phyloP scores from a whole-genome alignment of 192 early-diverging fungal species.

The Physocladia obscura region DNA sequence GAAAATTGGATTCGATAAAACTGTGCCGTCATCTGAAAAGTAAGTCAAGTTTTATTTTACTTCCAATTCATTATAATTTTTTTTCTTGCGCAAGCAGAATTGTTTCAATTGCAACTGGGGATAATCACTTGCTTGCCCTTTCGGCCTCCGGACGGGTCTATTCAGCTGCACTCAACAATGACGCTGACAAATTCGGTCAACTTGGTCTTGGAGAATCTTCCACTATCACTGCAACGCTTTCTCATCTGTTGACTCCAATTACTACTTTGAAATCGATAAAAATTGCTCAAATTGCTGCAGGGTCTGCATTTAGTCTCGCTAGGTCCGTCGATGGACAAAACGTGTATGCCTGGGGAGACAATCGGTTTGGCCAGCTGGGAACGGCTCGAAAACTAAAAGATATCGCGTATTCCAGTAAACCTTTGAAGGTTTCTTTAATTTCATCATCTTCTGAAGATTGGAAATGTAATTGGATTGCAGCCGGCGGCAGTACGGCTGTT shows the following conservation, averaged over 20 bases:
- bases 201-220: constrained; percentile 4
- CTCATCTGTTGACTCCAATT: not conserved
- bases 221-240: not conserved
- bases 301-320: constrained; percentile 31
- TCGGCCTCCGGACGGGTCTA: constrained; percentile 31
- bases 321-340: constrained; percentile 37
- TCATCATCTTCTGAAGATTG: not conserved
- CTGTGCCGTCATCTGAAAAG: not conserved
- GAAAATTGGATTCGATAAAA: not conserved
- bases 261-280: not conserved
- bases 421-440: constrained; percentile 10
- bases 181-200: constrained; percentile 19
- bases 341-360: constrained; percentile 41
- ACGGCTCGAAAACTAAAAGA: constrained; percentile 7
- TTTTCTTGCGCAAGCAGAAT: constrained; percentile 24
- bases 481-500: constrained; percentile 39
- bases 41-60: not conserved
- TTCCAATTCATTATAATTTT: not conserved
- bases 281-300: constrained; percentile 36
- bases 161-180: not conserved
- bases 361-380: constrained; percentile 34
- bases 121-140: constrained; percentile 34
- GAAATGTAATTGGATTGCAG: constrained; percentile 39
- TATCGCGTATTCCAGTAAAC: not conserved
- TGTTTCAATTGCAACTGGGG: constrained; percentile 30